Percentiles rank a stretch among this genome's conserved stretches.
phyloP scores from a whole-genome alignment of 2,329 filamentous ascomycete species.

The Sarocladiaceae sp. region DNA sequence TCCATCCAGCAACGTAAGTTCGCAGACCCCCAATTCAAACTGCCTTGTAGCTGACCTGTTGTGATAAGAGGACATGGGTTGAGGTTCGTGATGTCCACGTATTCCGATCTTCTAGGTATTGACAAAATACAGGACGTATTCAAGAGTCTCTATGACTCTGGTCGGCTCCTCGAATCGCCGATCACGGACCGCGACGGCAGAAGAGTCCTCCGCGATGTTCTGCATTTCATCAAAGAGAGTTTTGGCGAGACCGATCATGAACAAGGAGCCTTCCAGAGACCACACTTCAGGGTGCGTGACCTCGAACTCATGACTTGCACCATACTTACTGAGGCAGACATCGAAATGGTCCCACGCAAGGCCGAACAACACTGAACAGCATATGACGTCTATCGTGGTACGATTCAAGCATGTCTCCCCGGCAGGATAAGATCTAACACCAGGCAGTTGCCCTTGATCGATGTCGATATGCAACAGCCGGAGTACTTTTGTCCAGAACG shows the following conservation, averaged over 20 bases:
- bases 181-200: neutral
- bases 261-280: neutral
- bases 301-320: neutral
- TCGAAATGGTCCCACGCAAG: neutral
- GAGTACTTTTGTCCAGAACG: neutral
- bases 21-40: neutral
- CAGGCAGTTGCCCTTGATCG: neutral
- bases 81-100: neutral
- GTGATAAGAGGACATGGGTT: constrained; percentile 6
- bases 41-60: too few relatives aligned
- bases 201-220: neutral
- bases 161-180: neutral
- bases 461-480: constrained; percentile 6
- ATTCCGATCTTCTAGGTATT: neutral
- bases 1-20: constrained; percentile 4
- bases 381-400: constrained; percentile 2
- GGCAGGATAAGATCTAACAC: neutral
- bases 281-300: neutral
- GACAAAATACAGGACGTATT: neutral
- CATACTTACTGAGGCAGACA: neutral
- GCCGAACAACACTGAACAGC: neutral
- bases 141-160: constrained; percentile 4
- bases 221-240: neutral
- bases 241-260: constrained; percentile 2
- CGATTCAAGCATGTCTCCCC: neutral